Percentiles rank a stretch among this genome's conserved stretches.
Evolutionary conservation across 208 protist genomes (phyloP).

Genomic region (Trypanosomatidae sp.): DNA sequence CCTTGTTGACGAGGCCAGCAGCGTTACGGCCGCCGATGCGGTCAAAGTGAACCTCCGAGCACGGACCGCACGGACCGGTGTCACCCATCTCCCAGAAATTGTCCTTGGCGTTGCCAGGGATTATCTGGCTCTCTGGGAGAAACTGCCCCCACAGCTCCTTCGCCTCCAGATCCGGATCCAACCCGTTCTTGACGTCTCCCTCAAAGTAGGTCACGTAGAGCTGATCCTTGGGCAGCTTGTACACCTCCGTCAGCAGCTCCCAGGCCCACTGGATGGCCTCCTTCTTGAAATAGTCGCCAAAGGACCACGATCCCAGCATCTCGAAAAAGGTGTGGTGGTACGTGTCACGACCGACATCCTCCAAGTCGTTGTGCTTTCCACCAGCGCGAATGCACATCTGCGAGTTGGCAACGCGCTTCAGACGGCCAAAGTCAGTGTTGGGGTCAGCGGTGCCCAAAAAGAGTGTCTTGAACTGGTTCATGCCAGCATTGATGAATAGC

Average conservation of each 20-base stretch:
- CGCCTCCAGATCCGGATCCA: constrained; percentile 94
- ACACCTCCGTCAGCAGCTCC: constrained; percentile 97
- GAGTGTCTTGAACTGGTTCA: constrained; percentile 98
- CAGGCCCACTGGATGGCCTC: constrained; percentile 98
- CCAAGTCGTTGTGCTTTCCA: constrained; percentile 99
- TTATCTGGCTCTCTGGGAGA: constrained; percentile 89
- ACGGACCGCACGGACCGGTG: constrained; percentile 98
- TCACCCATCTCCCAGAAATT: constrained; percentile 99
- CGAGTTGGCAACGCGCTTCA: constrained; percentile 96
- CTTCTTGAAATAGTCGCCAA: constrained; percentile 99
- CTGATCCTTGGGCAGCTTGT: constrained; percentile 88
- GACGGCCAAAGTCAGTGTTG: constrained; percentile 88
- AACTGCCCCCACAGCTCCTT: constrained; percentile 93
- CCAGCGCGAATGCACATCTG: constrained; percentile 99
- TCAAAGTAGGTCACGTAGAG: constrained; percentile 99
- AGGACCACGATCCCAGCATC: constrained; percentile 99
- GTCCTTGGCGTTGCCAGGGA: constrained; percentile 96
- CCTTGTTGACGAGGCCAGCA: constrained; percentile 96
- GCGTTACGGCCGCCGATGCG: constrained; percentile 96
- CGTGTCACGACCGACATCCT: constrained; percentile 99
- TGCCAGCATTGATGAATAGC: constrained; percentile 98
- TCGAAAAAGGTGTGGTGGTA: constrained; percentile 99
- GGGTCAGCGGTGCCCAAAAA: constrained; percentile 97
- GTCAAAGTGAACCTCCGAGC: constrained; percentile 99
- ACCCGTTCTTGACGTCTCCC: constrained; percentile 86